phyloP scores from a whole-genome alignment of 352 stramenopile genomes.

The Hyphochytrium catenoides region DNA sequence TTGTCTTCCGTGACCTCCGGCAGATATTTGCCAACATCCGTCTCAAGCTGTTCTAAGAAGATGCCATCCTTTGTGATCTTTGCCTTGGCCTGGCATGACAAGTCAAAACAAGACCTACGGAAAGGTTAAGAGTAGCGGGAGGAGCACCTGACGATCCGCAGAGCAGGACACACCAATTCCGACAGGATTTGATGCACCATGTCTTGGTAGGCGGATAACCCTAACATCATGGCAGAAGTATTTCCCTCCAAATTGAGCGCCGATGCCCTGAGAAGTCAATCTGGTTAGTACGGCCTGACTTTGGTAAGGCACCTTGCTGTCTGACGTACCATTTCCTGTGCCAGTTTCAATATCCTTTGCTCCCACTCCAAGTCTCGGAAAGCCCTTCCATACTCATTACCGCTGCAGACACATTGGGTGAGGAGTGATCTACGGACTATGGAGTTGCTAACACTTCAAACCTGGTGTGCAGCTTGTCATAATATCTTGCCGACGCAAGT shows the following conservation, averaged over 20 bases:
- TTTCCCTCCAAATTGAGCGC: constrained; percentile 54
- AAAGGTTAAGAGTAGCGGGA: background rate
- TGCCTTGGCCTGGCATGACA: too few species aligned
- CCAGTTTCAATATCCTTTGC: constrained; percentile 51
- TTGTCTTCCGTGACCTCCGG: constrained; percentile 34
- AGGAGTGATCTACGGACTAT: too few species aligned
- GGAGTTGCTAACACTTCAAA: too few species aligned
- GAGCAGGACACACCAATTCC: constrained; percentile 66
- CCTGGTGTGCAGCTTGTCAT: constrained; percentile 53
- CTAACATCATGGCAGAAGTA: constrained; percentile 76
- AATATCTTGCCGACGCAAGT: constrained; percentile 58
- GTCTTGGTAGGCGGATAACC: constrained; percentile 53
- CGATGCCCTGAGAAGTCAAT: too few species aligned
- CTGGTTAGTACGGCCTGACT: too few species aligned
- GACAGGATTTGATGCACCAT: constrained; percentile 62
- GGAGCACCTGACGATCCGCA: constrained; percentile 52
- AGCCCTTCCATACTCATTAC: constrained; percentile 33
- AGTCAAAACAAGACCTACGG: too few species aligned
- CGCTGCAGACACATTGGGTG: too few species aligned
- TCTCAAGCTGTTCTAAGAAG: constrained; percentile 63
- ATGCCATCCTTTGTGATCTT: constrained; percentile 70
- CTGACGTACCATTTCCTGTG: constrained; percentile 51
- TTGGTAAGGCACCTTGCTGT: too few species aligned
- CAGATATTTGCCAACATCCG: constrained; percentile 54
- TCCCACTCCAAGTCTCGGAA: constrained; percentile 66